Evolutionary conservation across 2,329 filamentous ascomycete species (phyloP).

Genomic region (Fusarium dimerum): DNA sequence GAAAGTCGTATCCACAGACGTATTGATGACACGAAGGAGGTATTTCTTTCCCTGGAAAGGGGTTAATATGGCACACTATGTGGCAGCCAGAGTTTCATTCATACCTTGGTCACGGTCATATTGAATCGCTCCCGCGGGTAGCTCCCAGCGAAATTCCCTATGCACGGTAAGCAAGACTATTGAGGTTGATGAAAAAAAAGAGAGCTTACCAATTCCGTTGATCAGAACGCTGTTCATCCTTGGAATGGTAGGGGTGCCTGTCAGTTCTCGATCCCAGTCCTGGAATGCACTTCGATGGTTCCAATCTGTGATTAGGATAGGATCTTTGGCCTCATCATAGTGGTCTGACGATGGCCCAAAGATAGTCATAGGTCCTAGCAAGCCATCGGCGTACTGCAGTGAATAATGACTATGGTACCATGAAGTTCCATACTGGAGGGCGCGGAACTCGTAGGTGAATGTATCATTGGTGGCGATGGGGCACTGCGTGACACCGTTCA

Average conservation of each 20-base stretch:
- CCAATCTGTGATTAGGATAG: slow-evolving; percentile 8
- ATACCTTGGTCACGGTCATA: slow-evolving; percentile 1
- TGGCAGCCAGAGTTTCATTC: background rate
- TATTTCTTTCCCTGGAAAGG: slow-evolving; percentile 3
- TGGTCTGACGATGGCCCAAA: slow-evolving; percentile 11
- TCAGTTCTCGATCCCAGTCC: slow-evolving; percentile 5
- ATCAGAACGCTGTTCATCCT: slow-evolving; percentile 2
- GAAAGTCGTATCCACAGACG: slow-evolving; percentile 5
- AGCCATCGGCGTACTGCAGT: slow-evolving; percentile 21
- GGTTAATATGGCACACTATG: background rate
- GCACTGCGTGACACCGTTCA: slow-evolving; percentile 10
- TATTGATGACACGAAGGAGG: slow-evolving; percentile 5
- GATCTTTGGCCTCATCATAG: slow-evolving; percentile 3
- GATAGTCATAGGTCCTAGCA: slow-evolving; percentile 19
- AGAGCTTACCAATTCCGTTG: slow-evolving; percentile 1
- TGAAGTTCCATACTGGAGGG: slow-evolving; percentile 13
- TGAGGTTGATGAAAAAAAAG: background rate
- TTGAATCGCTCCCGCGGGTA: background rate
- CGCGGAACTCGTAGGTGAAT: slow-evolving; percentile 14
- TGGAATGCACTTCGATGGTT: slow-evolving; percentile 8
- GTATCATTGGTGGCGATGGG: slow-evolving; percentile 6
- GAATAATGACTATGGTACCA: slow-evolving; percentile 24
- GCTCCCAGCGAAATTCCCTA: slow-evolving; percentile 1
- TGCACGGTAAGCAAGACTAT: background rate
- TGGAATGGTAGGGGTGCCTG: background rate